These are phyloP conservation scores for Didymella lethalis DNA, from an alignment of 2,329 filamentous ascomycete genomes.

Conservation along the genomic window DNA sequence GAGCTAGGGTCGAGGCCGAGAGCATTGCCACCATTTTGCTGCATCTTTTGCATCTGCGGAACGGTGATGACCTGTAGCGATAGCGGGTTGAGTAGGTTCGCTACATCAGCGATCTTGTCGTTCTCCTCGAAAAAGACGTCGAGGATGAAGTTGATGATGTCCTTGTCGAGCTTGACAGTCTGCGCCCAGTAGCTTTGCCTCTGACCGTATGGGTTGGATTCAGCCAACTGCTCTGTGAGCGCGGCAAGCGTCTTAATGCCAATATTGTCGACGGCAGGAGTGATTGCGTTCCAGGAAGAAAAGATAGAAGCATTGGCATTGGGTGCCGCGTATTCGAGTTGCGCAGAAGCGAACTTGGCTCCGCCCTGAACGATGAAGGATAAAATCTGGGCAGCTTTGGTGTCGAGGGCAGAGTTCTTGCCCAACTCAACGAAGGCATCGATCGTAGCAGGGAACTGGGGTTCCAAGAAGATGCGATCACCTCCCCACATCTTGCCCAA, in stretches of 20 bases:
- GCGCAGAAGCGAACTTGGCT: constrained; percentile 30
- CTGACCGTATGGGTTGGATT: constrained; percentile 4
- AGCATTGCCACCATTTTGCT: constrained; percentile 29
- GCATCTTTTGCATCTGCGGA: constrained; percentile 33
- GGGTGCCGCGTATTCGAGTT: constrained; percentile 40
- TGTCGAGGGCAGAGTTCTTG: constrained; percentile 25
- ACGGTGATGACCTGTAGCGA: constrained; percentile 22
- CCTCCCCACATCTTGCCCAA: constrained; percentile 42
- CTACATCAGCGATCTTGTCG: constrained; percentile 3
- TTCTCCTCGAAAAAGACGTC: constrained; percentile 21
- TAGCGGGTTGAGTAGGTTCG: constrained; percentile 3
- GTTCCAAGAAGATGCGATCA: constrained; percentile 27
- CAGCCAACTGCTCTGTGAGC: constrained; percentile 27
- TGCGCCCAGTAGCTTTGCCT: constrained; percentile 25
- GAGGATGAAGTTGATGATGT: constrained; percentile 22
- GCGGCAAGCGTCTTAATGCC: constrained; percentile 33
- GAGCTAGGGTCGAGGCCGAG: constrained; percentile 28
- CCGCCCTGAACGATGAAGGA: constrained; percentile 33
- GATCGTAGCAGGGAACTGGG: constrained; percentile 25
- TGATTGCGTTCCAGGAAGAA: constrained; percentile 38
- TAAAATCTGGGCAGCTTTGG: constrained; percentile 30
- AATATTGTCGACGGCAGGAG: constrained; percentile 35
- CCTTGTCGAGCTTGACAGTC: constrained; percentile 25
- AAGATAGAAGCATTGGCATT: constrained; percentile 35
- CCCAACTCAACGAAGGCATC: constrained; percentile 30